phyloP scores from a whole-genome alignment of 805 yeast species.

The Metschnikowia sp. region DNA sequence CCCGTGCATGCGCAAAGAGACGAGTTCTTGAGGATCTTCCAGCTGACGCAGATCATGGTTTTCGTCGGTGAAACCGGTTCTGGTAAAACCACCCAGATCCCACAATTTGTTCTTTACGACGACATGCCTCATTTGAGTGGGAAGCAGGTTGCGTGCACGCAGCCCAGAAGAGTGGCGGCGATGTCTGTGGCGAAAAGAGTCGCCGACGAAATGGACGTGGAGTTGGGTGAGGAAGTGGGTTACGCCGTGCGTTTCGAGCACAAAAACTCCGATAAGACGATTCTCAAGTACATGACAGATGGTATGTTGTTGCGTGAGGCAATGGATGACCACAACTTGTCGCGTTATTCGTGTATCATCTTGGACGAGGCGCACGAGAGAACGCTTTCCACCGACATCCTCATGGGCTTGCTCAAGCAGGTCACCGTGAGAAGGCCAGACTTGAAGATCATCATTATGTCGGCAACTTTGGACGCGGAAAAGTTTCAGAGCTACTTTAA shows the following conservation, averaged over 20 bases:
- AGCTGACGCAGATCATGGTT: slow-evolving; percentile 88
- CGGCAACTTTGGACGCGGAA: slow-evolving; percentile 96
- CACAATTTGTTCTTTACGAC: slow-evolving; percentile 90
- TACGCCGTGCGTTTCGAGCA: slow-evolving; percentile 93
- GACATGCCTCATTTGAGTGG: slow-evolving; percentile 87
- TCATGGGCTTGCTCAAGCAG: slow-evolving; percentile 91
- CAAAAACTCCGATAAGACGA: slow-evolving; percentile 73
- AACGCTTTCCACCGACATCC: slow-evolving; percentile 91
- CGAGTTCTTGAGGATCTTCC: slow-evolving; percentile 82
- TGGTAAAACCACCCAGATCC: slow-evolving; percentile 97
- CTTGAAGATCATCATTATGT: slow-evolving; percentile 89
- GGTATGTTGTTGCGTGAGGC: slow-evolving; percentile 98
- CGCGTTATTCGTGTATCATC: slow-evolving; percentile 81
- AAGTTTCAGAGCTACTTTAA: slow-evolving; percentile 88
- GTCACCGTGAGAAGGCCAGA: slow-evolving; percentile 78
- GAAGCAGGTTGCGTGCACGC: slow-evolving; percentile 91
- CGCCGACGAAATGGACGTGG: slow-evolving; percentile 95
- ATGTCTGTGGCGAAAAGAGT: slow-evolving; percentile 98
- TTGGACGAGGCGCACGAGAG: slow-evolving; percentile 98
- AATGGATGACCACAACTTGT: slow-evolving; percentile 87
- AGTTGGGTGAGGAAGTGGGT: slow-evolving; percentile 92
- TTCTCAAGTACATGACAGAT: slow-evolving; percentile 95
- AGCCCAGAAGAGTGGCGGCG: slow-evolving; percentile 97
- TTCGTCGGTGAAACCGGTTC: slow-evolving; percentile 99
- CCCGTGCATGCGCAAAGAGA: slow-evolving; percentile 94